Conservation (phyloP, 352 stramenopile genomes). For the Elongisporangium senticosum region DNA sequence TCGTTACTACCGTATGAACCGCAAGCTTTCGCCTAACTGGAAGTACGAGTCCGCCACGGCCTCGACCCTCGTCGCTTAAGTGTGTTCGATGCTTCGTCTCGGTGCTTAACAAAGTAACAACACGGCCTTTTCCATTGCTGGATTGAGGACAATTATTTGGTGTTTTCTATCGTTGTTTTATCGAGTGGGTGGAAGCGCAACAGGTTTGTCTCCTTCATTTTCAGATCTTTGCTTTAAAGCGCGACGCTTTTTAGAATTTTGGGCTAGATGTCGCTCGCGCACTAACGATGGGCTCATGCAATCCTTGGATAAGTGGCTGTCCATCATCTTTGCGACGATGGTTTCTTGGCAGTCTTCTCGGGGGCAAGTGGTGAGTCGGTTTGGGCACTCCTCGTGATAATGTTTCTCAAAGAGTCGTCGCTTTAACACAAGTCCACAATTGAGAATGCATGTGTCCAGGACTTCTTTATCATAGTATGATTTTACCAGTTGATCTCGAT, state of each 20-base stretch:
- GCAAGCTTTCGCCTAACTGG: constrained; percentile 99
- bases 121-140: constrained; percentile 24
- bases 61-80: constrained; percentile 99
- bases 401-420: constrained; percentile 26
- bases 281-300: constrained; percentile 29
- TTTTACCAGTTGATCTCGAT: constrained; percentile 34
- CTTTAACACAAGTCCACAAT: constrained; percentile 29
- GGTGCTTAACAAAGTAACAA: not conserved
- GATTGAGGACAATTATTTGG: constrained; percentile 20
- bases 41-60: constrained; percentile 99
- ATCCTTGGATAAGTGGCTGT: constrained; percentile 27
- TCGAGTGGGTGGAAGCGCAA: not conserved
- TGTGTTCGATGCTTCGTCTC: constrained; percentile 2
- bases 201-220: not conserved
- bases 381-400: constrained; percentile 36
- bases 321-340: constrained; percentile 35
- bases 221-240: constrained; percentile 1
- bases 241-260: constrained; percentile 20
- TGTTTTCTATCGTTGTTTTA: not conserved
- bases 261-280: constrained; percentile 19
- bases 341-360: constrained; percentile 42
- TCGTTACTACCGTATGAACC: constrained; percentile 99
- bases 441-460: constrained; percentile 36
- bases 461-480: constrained; percentile 31
- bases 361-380: constrained; percentile 43